Conservation (phyloP, 2,329 filamentous ascomycete species). For the Aspergillus cejpii region DNA sequence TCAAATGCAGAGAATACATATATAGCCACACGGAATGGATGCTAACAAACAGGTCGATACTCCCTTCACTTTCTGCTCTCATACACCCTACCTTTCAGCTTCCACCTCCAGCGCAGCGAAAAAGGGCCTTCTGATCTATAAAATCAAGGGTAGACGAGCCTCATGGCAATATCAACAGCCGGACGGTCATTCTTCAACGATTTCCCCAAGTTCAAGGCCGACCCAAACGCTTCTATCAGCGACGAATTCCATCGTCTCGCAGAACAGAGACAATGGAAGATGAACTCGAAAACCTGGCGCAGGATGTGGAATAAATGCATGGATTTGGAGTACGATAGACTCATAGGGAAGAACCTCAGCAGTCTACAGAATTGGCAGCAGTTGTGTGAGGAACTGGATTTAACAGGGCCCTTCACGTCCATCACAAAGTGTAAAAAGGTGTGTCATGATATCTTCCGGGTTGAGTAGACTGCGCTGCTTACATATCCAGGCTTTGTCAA, state of each 20-base stretch:
- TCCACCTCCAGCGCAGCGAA: neutral
- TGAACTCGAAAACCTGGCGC: constrained; percentile 15
- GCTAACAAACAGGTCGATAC: too few species aligned
- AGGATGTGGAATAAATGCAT: constrained; percentile 21
- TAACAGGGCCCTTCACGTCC: constrained; percentile 13
- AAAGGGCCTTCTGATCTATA: neutral
- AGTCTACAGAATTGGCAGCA: constrained; percentile 19
- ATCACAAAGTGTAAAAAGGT: constrained; percentile 27
- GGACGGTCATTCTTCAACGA: constrained; percentile 7
- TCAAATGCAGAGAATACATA: too few species aligned
- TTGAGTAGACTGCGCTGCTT: neutral
- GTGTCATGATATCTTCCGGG: neutral
- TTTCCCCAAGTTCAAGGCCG: constrained; percentile 13
- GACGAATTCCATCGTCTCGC: constrained; percentile 19
- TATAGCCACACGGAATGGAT: too few species aligned
- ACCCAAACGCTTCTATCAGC: constrained; percentile 11
- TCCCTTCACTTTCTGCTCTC: too few species aligned
- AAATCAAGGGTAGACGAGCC: neutral
- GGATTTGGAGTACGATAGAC: constrained; percentile 14
- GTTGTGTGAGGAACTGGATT: constrained; percentile 22
- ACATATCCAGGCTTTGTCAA: constrained; percentile 16
- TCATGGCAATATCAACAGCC: neutral
- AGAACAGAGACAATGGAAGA: constrained; percentile 17
- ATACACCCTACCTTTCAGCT: too few species aligned
- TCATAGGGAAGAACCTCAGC: constrained; percentile 10